These are phyloP conservation scores for Cyclostephanos invisitatus DNA, from an alignment of 108 stramenopile species.

Conservation along the genomic window DNA sequence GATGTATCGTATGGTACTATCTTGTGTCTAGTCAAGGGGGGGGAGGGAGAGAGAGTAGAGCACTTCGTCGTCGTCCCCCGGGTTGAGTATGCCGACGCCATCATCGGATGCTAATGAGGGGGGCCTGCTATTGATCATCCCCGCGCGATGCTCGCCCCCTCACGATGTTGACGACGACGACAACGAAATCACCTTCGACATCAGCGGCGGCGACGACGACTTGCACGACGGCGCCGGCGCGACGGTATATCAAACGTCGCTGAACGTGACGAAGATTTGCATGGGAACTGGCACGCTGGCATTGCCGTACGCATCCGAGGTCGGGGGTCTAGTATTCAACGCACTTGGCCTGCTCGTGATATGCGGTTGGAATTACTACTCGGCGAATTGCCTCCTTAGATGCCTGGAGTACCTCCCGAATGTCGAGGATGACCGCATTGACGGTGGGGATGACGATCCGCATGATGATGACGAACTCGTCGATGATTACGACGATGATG, in stretches of 20 bases:
- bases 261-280: constrained; percentile 61
- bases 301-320: constrained; percentile 71
- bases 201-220: background rate
- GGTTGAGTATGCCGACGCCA: background rate
- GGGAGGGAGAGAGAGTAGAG: background rate
- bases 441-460: background rate
- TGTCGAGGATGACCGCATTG: background rate
- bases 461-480: constrained; percentile 1
- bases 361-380: constrained; percentile 73
- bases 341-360: constrained; percentile 56
- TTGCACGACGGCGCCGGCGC: constrained; percentile 5
- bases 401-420: constrained; percentile 39
- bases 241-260: constrained; percentile 51
- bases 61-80: too few relatives aligned
- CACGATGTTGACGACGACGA: background rate
- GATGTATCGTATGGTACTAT: too few relatives aligned
- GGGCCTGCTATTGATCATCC: background rate
- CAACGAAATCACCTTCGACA: background rate
- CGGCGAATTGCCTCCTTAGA: constrained; percentile 56
- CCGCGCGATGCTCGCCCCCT: background rate
- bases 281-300: constrained; percentile 80
- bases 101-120: background rate
- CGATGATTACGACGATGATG: too few relatives aligned
- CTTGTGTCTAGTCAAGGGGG: too few relatives aligned
- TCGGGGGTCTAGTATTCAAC: constrained; percentile 70